phyloP scores from a whole-genome alignment of 2,329 filamentous ascomycete genomes.

The Sclerotinia subarctica region DNA sequence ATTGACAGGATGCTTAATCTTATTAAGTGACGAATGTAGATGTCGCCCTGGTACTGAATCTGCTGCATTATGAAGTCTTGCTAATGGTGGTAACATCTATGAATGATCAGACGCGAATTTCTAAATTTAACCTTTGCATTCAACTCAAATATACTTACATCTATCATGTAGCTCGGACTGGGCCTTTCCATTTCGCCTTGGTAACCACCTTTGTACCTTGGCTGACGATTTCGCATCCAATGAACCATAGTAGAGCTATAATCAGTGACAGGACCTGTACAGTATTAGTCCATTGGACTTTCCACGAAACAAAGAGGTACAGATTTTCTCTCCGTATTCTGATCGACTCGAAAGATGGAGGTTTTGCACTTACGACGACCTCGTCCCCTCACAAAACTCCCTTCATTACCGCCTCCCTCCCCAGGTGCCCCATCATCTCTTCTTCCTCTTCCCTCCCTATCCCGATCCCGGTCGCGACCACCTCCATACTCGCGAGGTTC shows the following conservation, averaged over 20 bases:
- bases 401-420: slow-evolving; percentile 21
- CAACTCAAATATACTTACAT: slow-evolving; percentile 55
- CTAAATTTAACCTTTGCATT: neutral
- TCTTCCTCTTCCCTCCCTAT: slow-evolving; percentile 19
- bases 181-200: slow-evolving; percentile 78
- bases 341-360: neutral
- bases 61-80: slow-evolving; percentile 68
- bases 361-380: slow-evolving; percentile 37
- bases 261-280: slow-evolving; percentile 80
- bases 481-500: slow-evolving; percentile 39
- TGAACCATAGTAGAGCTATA: slow-evolving; percentile 87
- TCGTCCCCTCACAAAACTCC: slow-evolving; percentile 26
- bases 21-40: slow-evolving; percentile 96
- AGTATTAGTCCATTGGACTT: neutral
- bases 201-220: slow-evolving; percentile 69
- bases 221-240: slow-evolving; percentile 82
- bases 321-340: neutral
- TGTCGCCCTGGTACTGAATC: slow-evolving; percentile 93
- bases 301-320: neutral
- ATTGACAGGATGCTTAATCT: slow-evolving; percentile 96
- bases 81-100: slow-evolving; percentile 83
- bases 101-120: slow-evolving; percentile 21
- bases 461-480: slow-evolving; percentile 25
- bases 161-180: slow-evolving; percentile 83
- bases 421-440: slow-evolving; percentile 16